These are phyloP conservation scores for Zasmidium angulare DNA, from an alignment of 2,329 filamentous ascomycete species.

Conservation along the genomic window DNA sequence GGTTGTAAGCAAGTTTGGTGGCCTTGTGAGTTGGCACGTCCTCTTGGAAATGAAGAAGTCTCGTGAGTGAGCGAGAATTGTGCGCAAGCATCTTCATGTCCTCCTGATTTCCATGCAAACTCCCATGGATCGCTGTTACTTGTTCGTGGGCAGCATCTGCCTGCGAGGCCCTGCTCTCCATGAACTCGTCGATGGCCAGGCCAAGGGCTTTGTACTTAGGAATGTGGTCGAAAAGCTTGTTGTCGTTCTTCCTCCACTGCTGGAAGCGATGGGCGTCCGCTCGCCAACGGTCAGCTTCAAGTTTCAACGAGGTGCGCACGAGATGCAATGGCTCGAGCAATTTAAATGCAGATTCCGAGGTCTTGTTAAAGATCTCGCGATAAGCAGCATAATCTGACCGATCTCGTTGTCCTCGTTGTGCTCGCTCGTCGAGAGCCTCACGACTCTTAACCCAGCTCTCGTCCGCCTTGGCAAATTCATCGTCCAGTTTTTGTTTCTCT, in stretches of 20 bases:
- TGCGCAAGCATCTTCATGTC: slow-evolving; percentile 6
- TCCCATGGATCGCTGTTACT: not conserved
- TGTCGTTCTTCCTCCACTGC: slow-evolving; percentile 13
- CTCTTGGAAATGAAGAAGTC: slow-evolving; percentile 14
- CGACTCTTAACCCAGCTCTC: not conserved
- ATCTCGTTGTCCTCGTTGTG: slow-evolving; percentile 7
- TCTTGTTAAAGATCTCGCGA: slow-evolving; percentile 10
- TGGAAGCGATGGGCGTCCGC: slow-evolving; percentile 2
- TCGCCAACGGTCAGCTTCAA: slow-evolving; percentile 12
- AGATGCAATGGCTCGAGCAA: not conserved
- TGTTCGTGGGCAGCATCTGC: slow-evolving; percentile 9
- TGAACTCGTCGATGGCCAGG: slow-evolving; percentile 14
- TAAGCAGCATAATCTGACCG: slow-evolving; percentile 17
- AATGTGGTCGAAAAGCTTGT: slow-evolving; percentile 14
- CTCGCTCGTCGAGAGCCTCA: not conserved
- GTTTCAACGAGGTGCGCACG: not conserved
- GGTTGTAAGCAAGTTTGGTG: too few species aligned
- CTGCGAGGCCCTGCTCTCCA: slow-evolving; percentile 9
- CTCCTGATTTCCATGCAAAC: slow-evolving; percentile 2
- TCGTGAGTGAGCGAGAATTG: slow-evolving; percentile 15
- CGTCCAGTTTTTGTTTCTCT: not conserved
- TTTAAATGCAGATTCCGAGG: slow-evolving; percentile 4
- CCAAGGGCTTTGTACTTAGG: slow-evolving; percentile 11
- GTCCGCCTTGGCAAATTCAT: not conserved
- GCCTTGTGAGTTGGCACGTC: not conserved